Base-by-base conservation (phyloP, 371 early-diverging fungal genomes). In the Parasitella parasitica region DNA sequence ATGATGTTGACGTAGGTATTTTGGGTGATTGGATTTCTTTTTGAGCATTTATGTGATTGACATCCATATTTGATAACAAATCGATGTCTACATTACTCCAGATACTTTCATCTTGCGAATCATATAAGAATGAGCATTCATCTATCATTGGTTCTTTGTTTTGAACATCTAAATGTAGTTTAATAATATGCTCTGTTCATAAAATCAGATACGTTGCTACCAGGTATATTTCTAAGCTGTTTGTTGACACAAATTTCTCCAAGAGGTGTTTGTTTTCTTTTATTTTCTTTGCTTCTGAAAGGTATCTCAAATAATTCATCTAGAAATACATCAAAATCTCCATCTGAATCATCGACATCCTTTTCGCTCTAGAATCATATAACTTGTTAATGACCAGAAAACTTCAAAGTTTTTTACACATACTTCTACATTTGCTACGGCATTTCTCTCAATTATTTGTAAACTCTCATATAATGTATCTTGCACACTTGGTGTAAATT, bases 391-490 rank as follows among this genome's bases (percentile, higher is more conserved):
- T 11, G 32, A 32, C 32, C 8, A 32, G 11, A 32, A 30, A 30
- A 32, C 11, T 32, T 32, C 11, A 32, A 32, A 32, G 6, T 32
- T 32, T 1, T 32, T 32, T 32, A 8, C 32, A 3, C 26, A 26
- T 26, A 13, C 18, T 27, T 30, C 36, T 26, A 9, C 5, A 13
- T 57, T 13, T 4, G 27, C 39, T 27, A 15, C 41, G 35, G n/a
- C 30, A 35, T 9, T 11, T 13, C 26, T 39, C 15, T 37, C 38
- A 28, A 55, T 32, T 18, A 12, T 39, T 32, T 66, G 53, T 24
- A 66, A n/a, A n/a, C 57, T 57, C 11, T 66, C 61, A 49, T 61
- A 57, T 35, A 60, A 28, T 28, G 57, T 36, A 11, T 66, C 66
- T 28, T 66, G 66, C 16, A 60, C 38, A 30, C 58, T 58, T 20